Percentiles rank a stretch among this genome's conserved stretches.
phyloP scores from a whole-genome alignment of 208 protist genomes.

The Vickermania ingenoplastis region DNA sequence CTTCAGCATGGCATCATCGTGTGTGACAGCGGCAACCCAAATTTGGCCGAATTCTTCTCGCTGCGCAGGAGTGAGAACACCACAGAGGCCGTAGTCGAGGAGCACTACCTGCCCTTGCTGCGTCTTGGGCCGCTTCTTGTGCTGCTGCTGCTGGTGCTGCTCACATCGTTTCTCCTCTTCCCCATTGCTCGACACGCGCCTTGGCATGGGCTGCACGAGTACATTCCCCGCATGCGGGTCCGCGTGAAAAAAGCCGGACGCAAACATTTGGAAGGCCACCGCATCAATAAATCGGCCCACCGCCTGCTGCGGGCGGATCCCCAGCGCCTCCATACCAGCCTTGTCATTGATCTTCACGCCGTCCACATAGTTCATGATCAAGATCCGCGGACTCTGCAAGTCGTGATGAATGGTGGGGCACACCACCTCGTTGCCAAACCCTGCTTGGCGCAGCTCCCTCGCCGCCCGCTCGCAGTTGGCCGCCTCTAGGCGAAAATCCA shows the following conservation, averaged over 20 bases:
- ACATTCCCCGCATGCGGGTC: conserved; percentile 93
- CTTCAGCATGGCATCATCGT: conserved; percentile 41
- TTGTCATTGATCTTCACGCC: conserved; percentile 73
- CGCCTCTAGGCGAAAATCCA: conserved; percentile 92
- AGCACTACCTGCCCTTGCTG: conserved; percentile 71
- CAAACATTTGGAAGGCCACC: conserved; percentile 92
- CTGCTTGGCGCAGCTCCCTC: conserved; percentile 49
- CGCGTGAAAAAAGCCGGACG: conserved; percentile 90
- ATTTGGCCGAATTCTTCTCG: conserved; percentile 56
- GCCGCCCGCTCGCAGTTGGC: conserved; percentile 82
- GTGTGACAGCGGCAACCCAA: conserved; percentile 65
- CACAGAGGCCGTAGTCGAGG: conserved; percentile 94
- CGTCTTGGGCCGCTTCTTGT: conserved; percentile 23
- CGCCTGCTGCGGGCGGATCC: conserved; percentile 46
- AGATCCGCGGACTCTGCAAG: conserved; percentile 50
- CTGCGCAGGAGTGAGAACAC: conserved; percentile 52
- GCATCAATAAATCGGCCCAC: conserved; percentile 71
- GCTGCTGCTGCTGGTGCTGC: background rate
- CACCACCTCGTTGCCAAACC: conserved; percentile 66
- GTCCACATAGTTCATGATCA: conserved; percentile 60
- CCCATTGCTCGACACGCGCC: background rate
- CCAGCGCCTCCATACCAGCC: conserved; percentile 36
- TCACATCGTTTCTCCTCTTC: background rate
- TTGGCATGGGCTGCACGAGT: conserved; percentile 44
- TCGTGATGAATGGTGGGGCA: conserved; percentile 50